Percentiles rank a stretch among this genome's conserved stretches.
phyloP scores from a whole-genome alignment of 371 early-diverging fungal genomes.

The Mortierella sp. region DNA sequence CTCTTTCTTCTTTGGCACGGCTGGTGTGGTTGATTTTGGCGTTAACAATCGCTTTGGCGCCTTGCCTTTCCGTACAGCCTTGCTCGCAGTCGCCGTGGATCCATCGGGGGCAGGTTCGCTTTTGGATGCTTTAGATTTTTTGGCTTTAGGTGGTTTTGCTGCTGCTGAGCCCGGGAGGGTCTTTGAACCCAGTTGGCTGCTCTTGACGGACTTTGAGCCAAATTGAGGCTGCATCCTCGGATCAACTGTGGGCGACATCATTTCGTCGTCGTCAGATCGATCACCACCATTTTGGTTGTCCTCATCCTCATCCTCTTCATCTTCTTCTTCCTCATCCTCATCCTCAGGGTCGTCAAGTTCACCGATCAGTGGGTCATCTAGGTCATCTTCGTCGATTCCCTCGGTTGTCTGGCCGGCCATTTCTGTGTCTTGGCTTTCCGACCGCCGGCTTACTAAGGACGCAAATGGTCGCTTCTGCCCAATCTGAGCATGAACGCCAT shows the following conservation, averaged over 20 bases:
- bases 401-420: background rate
- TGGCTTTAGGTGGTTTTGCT: slow-evolving; percentile 27
- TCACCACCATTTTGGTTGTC: slow-evolving; percentile 25
- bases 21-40: slow-evolving; percentile 47
- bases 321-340: slow-evolving; percentile 46
- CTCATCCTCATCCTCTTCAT: slow-evolving; percentile 28
- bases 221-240: slow-evolving; percentile 16
- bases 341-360: slow-evolving; percentile 57
- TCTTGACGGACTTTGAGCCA: slow-evolving; percentile 29
- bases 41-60: slow-evolving; percentile 24
- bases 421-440: slow-evolving; percentile 12
- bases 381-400: slow-evolving; percentile 18
- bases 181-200: slow-evolving; percentile 31
- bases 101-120: slow-evolving; percentile 56
- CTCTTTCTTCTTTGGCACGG: slow-evolving; percentile 57
- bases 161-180: slow-evolving; percentile 27
- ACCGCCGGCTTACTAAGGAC: slow-evolving; percentile 15
- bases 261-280: slow-evolving; percentile 8
- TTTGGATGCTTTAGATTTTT: slow-evolving; percentile 22
- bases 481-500: background rate
- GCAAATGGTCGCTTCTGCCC: slow-evolving; percentile 40
- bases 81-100: slow-evolving; percentile 59
- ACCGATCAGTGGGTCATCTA: slow-evolving; percentile 45
- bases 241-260: slow-evolving; percentile 19
- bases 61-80: slow-evolving; percentile 31